phyloP scores from a whole-genome alignment of 495 filamentous ascomycete species.

The Penicillium samsonianum region DNA sequence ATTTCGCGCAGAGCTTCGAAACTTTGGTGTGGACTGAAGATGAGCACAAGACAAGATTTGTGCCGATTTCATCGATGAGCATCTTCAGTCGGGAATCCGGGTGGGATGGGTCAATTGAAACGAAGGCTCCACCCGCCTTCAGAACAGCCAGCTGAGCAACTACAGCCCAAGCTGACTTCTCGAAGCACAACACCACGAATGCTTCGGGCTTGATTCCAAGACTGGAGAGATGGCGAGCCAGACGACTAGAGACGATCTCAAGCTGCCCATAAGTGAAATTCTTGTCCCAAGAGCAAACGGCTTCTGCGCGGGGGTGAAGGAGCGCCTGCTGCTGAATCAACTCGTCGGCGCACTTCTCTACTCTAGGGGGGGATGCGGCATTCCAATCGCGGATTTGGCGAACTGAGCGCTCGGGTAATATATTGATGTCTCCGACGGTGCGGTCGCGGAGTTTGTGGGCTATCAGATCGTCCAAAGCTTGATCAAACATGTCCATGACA shows the following conservation, averaged over 20 bases:
- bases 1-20: constrained; percentile 33
- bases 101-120: constrained; percentile 57
- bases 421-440: constrained; percentile 34
- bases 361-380: constrained; percentile 24
- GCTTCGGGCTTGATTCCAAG: constrained; percentile 47
- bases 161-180: constrained; percentile 57
- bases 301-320: constrained; percentile 34
- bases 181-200: constrained; percentile 57
- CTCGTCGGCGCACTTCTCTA: constrained; percentile 50
- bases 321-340: constrained; percentile 45
- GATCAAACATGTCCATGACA: constrained; percentile 42
- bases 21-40: constrained; percentile 32
- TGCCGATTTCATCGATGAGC: constrained; percentile 53
- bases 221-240: constrained; percentile 38
- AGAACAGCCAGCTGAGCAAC: constrained; percentile 57
- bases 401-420: constrained; percentile 33
- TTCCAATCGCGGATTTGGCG: constrained; percentile 43
- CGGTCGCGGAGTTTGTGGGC: constrained; percentile 29
- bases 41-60: constrained; percentile 44
- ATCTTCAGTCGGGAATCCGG: constrained; percentile 55
- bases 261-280: constrained; percentile 50
- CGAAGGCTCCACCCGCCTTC: constrained; percentile 60
- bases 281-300: constrained; percentile 52
- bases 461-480: constrained; percentile 41
- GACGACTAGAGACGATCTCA: constrained; percentile 34